Percentiles rank a stretch among this genome's conserved stretches.
Conservation (phyloP, 495 filamentous ascomycete genomes). For the Lineolata rhizophorae region DNA sequence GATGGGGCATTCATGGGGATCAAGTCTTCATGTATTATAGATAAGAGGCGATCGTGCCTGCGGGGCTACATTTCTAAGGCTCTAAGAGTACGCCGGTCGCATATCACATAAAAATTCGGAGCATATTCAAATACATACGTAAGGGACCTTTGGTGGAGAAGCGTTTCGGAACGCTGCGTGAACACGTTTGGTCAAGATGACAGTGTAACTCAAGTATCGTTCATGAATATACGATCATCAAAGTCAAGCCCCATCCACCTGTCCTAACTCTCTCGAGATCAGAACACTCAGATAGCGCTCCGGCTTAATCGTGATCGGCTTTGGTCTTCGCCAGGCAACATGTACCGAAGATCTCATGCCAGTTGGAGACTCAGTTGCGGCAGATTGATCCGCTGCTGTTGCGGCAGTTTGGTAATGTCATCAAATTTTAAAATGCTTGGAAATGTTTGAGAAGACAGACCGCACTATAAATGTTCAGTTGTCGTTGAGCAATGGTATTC, state of each 20-base stretch:
- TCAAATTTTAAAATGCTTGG: too few relatives aligned
- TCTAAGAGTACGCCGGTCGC: too few relatives aligned
- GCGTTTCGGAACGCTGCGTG: too few relatives aligned
- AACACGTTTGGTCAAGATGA: neutral
- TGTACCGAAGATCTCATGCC: too few relatives aligned
- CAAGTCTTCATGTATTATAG: neutral
- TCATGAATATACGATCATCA: constrained; percentile 38
- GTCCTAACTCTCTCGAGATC: constrained; percentile 49
- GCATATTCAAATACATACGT: too few relatives aligned
- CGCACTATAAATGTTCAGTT: too few relatives aligned
- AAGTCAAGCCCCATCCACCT: constrained; percentile 85
- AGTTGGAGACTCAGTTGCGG: constrained; percentile 37
- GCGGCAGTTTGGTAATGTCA: neutral
- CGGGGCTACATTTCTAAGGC: neutral
- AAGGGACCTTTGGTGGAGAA: too few relatives aligned
- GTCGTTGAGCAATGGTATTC: too few relatives aligned
- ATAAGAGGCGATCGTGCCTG: neutral
- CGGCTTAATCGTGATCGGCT: constrained; percentile 81
- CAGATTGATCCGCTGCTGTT: constrained; percentile 6
- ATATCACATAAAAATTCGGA: too few relatives aligned
- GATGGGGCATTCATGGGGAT: neutral
- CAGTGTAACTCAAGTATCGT: neutral
- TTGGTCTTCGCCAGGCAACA: constrained; percentile 33
- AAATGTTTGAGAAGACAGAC: too few relatives aligned
- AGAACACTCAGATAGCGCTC: too few relatives aligned